These are phyloP conservation scores for Rhizopogon hawkerae DNA, from an alignment of 1,284 basidiomycete genomes.

Conservation along the genomic window DNA sequence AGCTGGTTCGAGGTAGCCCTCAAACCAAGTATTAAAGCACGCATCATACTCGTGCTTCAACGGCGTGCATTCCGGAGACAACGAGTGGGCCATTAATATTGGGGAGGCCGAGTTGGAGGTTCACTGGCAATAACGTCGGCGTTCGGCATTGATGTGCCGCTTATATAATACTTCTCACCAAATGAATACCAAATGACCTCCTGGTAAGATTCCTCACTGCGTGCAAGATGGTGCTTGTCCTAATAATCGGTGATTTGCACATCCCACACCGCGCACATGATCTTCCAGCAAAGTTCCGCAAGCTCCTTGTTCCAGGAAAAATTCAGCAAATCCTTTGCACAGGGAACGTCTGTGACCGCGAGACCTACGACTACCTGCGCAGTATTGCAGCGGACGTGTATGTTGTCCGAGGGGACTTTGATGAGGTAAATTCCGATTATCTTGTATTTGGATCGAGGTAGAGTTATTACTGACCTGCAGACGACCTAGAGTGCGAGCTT, in stretches of 20 bases:
- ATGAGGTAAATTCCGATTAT: conserved; percentile 57
- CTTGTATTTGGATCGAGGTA: not conserved
- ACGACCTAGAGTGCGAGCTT: conserved; percentile 52
- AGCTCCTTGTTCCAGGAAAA: conserved; percentile 93
- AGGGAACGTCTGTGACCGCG: conserved; percentile 95
- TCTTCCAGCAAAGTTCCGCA: conserved; percentile 93
- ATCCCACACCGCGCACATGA: conserved; percentile 87
- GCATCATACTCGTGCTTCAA: conserved; percentile 85
- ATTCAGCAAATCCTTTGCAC: conserved; percentile 98
- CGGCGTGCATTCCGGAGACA: conserved; percentile 78
- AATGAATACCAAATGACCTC: conserved; percentile 3
- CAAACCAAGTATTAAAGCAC: conserved; percentile 96
- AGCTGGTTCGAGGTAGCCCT: conserved; percentile 83
- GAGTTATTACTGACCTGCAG: conserved; percentile 8
- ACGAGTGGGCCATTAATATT: conserved; percentile 54
- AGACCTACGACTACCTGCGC: conserved; percentile 95
- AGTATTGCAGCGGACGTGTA: conserved; percentile 95
- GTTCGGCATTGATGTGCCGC: not conserved
- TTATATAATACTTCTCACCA: not conserved
- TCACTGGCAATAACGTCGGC: too few species aligned
- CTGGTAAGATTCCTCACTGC: not conserved
- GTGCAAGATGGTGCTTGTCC: conserved; percentile 64
- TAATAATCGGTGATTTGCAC: conserved; percentile 91
- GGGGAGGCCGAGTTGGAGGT: too few species aligned
- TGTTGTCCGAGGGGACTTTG: conserved; percentile 91